These are phyloP conservation scores for Brachypodium distachyon DNA, from an alignment of 202 grass and related monocot genomes.

Conservation along the genomic window DNA sequence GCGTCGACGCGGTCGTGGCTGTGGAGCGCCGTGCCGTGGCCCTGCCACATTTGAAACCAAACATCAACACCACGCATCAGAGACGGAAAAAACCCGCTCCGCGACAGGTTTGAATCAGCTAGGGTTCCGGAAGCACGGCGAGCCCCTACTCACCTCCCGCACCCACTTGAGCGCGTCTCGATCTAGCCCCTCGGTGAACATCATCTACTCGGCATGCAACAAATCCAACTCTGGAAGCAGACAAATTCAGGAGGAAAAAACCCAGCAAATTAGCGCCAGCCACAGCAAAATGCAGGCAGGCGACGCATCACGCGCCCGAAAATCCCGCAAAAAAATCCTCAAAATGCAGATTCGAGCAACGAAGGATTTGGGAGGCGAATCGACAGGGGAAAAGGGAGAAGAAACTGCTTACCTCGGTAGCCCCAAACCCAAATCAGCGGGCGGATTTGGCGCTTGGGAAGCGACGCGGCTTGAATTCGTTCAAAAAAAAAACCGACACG, in stretches of 20 bases:
- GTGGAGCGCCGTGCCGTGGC: conserved; percentile 15
- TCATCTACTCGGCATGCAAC: conserved; percentile 32
- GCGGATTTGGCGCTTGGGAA: conserved; percentile 4
- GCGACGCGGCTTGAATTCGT: conserved; percentile 20
- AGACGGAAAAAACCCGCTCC: neutral
- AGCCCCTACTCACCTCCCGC: conserved; percentile 52
- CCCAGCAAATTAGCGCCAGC: neutral
- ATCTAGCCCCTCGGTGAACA: conserved; percentile 96
- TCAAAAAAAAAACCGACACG: neutral
- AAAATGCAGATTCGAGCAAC: conserved; percentile 16
- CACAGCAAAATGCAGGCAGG: conserved; percentile 16
- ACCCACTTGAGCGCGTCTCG: conserved; percentile 79
- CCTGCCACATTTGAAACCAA: conserved; percentile 25
- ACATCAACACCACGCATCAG: conserved; percentile 7
- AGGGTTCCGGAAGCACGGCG: neutral
- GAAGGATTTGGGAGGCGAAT: neutral
- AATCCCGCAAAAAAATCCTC: neutral
- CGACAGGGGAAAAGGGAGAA: neutral
- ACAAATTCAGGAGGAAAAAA: conserved; percentile 25
- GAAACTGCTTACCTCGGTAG: conserved; percentile 13
- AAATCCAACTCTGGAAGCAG: conserved; percentile 30
- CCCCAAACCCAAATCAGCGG: neutral
- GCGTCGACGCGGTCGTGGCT: conserved; percentile 53
- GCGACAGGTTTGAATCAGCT: neutral
- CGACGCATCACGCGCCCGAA: neutral